Evolutionary conservation across 805 yeast species (phyloP).

Genomic region (Saturnispora zaruensis): DNA sequence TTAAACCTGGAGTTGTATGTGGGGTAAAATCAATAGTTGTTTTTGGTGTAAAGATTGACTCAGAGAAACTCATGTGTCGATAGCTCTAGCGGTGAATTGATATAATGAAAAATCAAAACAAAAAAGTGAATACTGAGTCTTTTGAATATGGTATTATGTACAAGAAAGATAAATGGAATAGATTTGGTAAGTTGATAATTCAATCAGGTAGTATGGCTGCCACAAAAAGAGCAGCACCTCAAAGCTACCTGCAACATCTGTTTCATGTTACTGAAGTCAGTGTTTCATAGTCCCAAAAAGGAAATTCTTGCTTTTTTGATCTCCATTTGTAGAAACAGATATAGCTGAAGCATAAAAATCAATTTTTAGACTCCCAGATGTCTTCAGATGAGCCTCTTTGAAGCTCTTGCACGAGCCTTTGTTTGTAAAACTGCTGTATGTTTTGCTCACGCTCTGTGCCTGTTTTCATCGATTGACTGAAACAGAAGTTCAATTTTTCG

Average conservation of each 20-base stretch:
- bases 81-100: background rate
- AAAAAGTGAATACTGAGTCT: background rate
- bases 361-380: constrained; percentile 52
- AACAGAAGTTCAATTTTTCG: constrained; percentile 73
- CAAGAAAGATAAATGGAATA: background rate
- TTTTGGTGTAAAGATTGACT: background rate
- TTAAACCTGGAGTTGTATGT: constrained; percentile 4
- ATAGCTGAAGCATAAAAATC: background rate
- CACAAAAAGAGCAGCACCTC: background rate
- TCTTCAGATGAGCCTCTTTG: constrained; percentile 73
- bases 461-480: constrained; percentile 46
- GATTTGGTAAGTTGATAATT: background rate
- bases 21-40: background rate
- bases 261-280: constrained; percentile 4
- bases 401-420: constrained; percentile 50
- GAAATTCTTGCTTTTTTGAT: background rate
- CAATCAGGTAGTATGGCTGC: background rate
- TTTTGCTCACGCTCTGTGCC: constrained; percentile 41
- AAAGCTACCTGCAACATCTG: background rate
- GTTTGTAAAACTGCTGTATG: constrained; percentile 65
- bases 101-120: background rate
- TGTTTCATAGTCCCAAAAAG: constrained; percentile 5
- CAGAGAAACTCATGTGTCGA: background rate
- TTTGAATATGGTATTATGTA: background rate
- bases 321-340: background rate